Evolutionary conservation across 2,329 filamentous ascomycete species (phyloP), one percentile per base, ranked within the genome.

Genomic region (Daldinia sp.): DNA sequence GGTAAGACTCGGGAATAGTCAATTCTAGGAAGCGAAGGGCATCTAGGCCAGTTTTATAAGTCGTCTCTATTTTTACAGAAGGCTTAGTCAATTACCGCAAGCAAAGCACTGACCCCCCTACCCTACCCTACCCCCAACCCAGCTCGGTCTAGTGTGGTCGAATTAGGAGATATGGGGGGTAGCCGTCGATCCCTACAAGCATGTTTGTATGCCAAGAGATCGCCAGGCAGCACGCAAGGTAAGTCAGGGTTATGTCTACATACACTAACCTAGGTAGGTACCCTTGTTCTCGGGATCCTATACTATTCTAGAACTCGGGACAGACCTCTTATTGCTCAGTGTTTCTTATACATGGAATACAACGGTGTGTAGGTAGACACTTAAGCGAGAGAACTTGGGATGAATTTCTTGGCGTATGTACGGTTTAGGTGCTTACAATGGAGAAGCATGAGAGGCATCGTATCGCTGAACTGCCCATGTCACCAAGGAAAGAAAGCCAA

Each of bases 1-100:
- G 43, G 64, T 66, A 58, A 64, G 60, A 66, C 43, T 15, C 61
- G 64, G 60, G 30, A 66, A 64, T 66, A 64, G 35, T 41, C 49
- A 52, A 27, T 37, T 51, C 17, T 35, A 30, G 15, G 11, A n/a
- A 34, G 13, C 37, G 35, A 15, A 9, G 29, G 47, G 30, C 21
- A 13, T 27, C 29, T 43, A n/a, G 27, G 32, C 48, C 39, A 37
- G 23, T 47, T 45, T 37, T 27, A 17, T 39, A 51, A 23, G 25
- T 13, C 32, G n/a, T 55, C n/a, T 39, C 49, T 64, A 54, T 61
- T 52, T 58, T 50, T 34, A 50, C 4, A 10, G 34, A 51, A 58
- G 15, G 37, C 19, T 49, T 61, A 57, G 37, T 51, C 17, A 43
- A 39, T 34, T 48, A 10, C 45, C 45, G 32, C 32, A 51, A 8